Evolutionary conservation across 768 basidiomycete genomes (phyloP).

Genomic region (Russula lepida): DNA sequence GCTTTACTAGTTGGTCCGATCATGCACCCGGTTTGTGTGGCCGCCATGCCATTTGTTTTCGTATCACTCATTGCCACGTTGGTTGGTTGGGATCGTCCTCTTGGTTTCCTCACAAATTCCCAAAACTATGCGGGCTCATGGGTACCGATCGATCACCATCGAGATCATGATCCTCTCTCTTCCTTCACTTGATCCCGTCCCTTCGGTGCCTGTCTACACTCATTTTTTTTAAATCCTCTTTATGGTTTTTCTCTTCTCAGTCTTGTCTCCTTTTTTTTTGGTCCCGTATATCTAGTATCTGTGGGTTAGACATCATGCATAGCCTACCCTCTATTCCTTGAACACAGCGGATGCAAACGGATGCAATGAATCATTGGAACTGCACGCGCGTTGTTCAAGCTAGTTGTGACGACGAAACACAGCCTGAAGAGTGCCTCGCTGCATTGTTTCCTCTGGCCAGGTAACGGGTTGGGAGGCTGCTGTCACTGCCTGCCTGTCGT

Average conservation of each 20-base stretch:
- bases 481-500: not conserved
- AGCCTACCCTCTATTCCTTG: slow-evolving; percentile 5
- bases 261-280: not conserved
- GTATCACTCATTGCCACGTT: not conserved
- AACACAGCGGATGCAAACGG: slow-evolving; percentile 2
- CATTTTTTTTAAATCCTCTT: not conserved
- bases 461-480: not conserved
- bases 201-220: not conserved
- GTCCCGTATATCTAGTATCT: not conserved
- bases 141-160: slow-evolving; percentile 11
- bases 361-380: not conserved
- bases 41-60: not conserved
- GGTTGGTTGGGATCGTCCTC: not conserved
- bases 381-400: not conserved
- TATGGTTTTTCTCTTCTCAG: not conserved
- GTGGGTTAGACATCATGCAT: slow-evolving; percentile 5
- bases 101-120: slow-evolving; percentile 3
- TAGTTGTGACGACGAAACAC: slow-evolving; percentile 9
- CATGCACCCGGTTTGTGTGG: not conserved
- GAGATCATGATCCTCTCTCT: not conserved
- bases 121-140: slow-evolving; percentile 5
- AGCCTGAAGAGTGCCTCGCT: not conserved
- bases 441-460: not conserved
- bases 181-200: not conserved
- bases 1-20: not conserved